A percentile compares a stretch with the other conserved stretches of the same genome.
Evolutionary conservation across 192 early-diverging fungal genomes (phyloP).

Genomic region (Obelidium mucronatum): DNA sequence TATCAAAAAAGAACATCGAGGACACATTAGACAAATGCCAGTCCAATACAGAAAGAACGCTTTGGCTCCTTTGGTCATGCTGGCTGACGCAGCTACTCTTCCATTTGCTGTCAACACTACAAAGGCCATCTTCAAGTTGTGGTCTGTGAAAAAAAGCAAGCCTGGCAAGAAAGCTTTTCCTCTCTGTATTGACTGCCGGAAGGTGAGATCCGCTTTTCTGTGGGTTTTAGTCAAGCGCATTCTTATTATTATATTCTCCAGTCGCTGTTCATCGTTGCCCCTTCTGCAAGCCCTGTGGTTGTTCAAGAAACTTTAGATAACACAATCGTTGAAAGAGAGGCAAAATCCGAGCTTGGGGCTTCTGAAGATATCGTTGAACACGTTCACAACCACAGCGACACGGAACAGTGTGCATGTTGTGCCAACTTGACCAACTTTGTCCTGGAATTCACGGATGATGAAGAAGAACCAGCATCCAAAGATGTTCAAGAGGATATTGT

Average conservation of each 20-base stretch:
- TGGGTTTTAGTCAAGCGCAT: no score
- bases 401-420: neutral
- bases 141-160: neutral
- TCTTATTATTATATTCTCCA: no score
- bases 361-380: neutral
- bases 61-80: neutral
- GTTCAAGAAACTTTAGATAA: neutral
- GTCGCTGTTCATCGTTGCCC: neutral
- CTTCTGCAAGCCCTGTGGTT: neutral
- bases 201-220: neutral
- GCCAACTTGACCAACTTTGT: neutral
- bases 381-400: neutral
- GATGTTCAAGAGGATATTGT: no score
- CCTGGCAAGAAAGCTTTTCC: neutral
- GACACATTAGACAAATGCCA: no score
- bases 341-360: neutral
- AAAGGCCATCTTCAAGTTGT: constrained; percentile 6
- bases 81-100: neutral
- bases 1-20: no score
- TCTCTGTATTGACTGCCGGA: constrained; percentile 5
- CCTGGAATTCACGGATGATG: neutral
- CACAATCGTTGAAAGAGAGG: neutral
- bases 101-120: constrained; percentile 6
- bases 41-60: neutral
- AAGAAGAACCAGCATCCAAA: neutral